A percentile compares a stretch with the other conserved stretches of the same genome.
These are phyloP conservation scores for Chaetomium globosum DNA, from an alignment of 2,329 filamentous ascomycete species.

Conservation along the genomic window DNA sequence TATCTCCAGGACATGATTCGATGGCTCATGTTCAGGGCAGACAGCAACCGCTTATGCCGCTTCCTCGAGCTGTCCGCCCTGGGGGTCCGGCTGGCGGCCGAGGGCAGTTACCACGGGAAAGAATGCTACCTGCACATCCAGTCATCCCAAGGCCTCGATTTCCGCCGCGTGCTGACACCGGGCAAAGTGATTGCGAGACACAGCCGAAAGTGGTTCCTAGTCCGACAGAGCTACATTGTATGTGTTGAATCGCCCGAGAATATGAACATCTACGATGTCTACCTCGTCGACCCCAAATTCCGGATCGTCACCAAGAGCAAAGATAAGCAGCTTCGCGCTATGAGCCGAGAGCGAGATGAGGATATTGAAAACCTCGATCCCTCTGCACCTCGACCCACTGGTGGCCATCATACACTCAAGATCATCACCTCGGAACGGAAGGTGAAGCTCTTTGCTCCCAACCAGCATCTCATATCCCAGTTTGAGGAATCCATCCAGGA, in stretches of 20 bases:
- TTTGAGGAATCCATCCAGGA: constrained; percentile 90
- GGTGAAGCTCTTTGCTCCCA: constrained; percentile 85
- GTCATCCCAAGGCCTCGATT: constrained; percentile 85
- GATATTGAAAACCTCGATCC: constrained; percentile 49
- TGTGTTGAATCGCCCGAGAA: constrained; percentile 98
- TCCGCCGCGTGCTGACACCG: constrained; percentile 77
- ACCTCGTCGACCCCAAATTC: constrained; percentile 91
- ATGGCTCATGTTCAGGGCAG: constrained; percentile 94
- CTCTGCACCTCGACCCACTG: constrained; percentile 43
- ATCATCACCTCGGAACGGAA: constrained; percentile 91
- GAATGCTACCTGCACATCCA: constrained; percentile 93
- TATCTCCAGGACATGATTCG: constrained; percentile 94
- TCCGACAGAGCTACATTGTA: constrained; percentile 96
- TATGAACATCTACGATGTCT: constrained; percentile 98
- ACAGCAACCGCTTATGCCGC: constrained; percentile 93
- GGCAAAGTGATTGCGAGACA: constrained; percentile 79
- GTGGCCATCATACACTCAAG: constrained; percentile 80
- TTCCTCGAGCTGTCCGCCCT: constrained; percentile 94
- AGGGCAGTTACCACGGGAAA: constrained; percentile 96
- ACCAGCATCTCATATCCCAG: constrained; percentile 84
- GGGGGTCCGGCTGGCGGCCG: constrained; percentile 88
- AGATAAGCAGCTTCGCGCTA: constrained; percentile 53
- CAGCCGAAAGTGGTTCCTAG: constrained; percentile 93
- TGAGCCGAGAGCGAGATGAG: constrained; percentile 39
- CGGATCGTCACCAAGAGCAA: constrained; percentile 71